A percentile compares a stretch with the other conserved stretches of the same genome.
phyloP scores from a whole-genome alignment of 176 grass and related monocot species.

The Rhynchospora tenuis region DNA sequence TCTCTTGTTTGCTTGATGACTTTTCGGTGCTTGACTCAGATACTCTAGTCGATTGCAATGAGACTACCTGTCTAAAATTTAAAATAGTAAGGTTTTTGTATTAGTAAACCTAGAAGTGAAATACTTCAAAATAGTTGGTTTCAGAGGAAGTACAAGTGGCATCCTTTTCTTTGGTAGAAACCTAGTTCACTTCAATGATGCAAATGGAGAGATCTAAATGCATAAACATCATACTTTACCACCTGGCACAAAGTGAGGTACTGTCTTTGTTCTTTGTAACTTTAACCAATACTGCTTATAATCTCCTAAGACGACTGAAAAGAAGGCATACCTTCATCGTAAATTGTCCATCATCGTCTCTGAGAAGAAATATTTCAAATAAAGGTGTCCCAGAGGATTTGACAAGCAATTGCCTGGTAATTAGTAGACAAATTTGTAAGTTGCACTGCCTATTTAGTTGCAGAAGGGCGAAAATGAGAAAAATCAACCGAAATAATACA shows the following conservation, averaged over 20 bases:
- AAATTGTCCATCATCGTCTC: constrained; percentile 53
- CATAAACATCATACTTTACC: not conserved
- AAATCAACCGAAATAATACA: not conserved
- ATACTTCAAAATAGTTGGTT: not conserved
- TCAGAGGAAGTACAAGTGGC: not conserved
- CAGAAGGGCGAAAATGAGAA: not conserved
- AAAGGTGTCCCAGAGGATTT: constrained; percentile 75
- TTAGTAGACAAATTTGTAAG: constrained; percentile 2
- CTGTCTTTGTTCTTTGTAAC: not conserved
- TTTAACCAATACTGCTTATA: not conserved
- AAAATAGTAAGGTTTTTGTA: constrained; percentile 38
- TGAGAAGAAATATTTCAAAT: constrained; percentile 87
- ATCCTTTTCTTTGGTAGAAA: constrained; percentile 3
- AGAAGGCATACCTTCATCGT: constrained; percentile 62
- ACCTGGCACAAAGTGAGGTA: not conserved
- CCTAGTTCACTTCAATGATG: not conserved
- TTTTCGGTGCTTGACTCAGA: constrained; percentile 28
- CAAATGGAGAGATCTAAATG: not conserved
- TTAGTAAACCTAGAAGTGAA: constrained; percentile 8
- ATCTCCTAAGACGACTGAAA: constrained; percentile 20
- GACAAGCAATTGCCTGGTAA: constrained; percentile 63
- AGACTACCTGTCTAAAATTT: constrained; percentile 77
- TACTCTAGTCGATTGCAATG: constrained; percentile 59
- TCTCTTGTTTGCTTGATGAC: constrained; percentile 26
- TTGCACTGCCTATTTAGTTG: not conserved